Conservation (phyloP, 257 asterid genomes). For the Hygrophila difformis region DNA sequence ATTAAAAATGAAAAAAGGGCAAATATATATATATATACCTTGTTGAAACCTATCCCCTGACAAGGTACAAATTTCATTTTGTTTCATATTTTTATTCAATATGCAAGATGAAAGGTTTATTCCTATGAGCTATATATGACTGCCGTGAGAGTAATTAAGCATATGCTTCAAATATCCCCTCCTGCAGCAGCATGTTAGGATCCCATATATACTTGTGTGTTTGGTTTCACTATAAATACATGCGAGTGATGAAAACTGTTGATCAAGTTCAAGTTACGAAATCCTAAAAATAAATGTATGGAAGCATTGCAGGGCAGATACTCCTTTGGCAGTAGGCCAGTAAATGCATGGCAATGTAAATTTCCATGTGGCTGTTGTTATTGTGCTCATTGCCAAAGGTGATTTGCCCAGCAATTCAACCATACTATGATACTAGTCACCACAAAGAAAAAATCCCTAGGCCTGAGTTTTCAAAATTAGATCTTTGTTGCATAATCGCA, state of each 20-base stretch:
- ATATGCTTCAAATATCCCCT: too few relatives aligned
- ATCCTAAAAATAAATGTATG: too few relatives aligned
- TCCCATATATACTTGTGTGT: not conserved
- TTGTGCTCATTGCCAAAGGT: constrained; percentile 31
- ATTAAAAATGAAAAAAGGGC: too few relatives aligned
- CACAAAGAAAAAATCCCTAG: too few relatives aligned
- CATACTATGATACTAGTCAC: too few relatives aligned
- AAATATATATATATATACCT: too few relatives aligned
- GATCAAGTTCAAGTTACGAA: too few relatives aligned
- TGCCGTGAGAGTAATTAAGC: too few relatives aligned
- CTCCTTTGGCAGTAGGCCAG: constrained; percentile 33
- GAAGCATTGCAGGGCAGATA: constrained; percentile 31
- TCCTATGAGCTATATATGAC: not conserved
- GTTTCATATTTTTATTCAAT: not conserved
- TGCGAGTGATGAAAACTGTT: not conserved
- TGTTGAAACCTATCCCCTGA: too few relatives aligned
- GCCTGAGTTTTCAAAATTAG: too few relatives aligned
- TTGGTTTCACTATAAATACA: not conserved
- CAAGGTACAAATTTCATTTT: too few relatives aligned
- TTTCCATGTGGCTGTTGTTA: not conserved
- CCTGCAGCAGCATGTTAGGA: not conserved
- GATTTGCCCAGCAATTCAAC: constrained; percentile 34
- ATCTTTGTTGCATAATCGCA: too few relatives aligned
- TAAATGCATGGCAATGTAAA: not conserved
- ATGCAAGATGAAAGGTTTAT: not conserved